Evolutionary conservation across 2,329 filamentous ascomycete genomes (phyloP), one percentile per base, ranked within the genome.

Genomic region (Ambrosiella xylebori): DNA sequence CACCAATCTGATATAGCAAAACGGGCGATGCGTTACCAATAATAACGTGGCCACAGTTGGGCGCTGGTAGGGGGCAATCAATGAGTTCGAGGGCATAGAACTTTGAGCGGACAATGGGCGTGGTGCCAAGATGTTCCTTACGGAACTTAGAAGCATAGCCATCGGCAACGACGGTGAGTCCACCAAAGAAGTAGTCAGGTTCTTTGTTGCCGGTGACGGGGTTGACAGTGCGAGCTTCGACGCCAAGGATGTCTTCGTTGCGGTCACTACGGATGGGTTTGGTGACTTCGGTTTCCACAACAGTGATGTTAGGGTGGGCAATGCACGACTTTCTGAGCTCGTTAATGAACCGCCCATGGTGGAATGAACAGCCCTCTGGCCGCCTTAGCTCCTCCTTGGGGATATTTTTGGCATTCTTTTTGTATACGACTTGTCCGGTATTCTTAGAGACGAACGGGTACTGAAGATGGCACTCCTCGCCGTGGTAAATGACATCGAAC

Each of bases 1-100:
- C 86, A 66, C 93, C 91, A 68, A 98, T 98, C 72, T 97, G 93
- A 74, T 98, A 98, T 60, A 98, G 79, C 27, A 98, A 81, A 39
- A 95, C 81, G 0, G 93, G 91, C 61, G 69, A 75, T 51, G 80
- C 78, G 62, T 87, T 79, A 65, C 84, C 84, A 62, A 98, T 85
- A 57, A 96, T 76, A 63, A 98, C 91, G 70, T 95, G 89, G 17
- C 91, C 93, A 68, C 88, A 87, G 62, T 82, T 74, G 1, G 82
- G 80, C 56, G 79, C 75, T 1, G 89, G 88, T 8, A 97, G 79
- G 27, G 83, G 77, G 59, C 86, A 88, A 69, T 97, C 90, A 66
- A 93, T 86, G 62, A 98, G 78, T 69, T 98, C 91, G 39, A 98
- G 79, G 9, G 85, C 93, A 74, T 87, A 97, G 73, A 98, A 98